These are phyloP conservation scores for Geosmithia morbida DNA, from an alignment of 2,329 filamentous ascomycete species.

Conservation along the genomic window DNA sequence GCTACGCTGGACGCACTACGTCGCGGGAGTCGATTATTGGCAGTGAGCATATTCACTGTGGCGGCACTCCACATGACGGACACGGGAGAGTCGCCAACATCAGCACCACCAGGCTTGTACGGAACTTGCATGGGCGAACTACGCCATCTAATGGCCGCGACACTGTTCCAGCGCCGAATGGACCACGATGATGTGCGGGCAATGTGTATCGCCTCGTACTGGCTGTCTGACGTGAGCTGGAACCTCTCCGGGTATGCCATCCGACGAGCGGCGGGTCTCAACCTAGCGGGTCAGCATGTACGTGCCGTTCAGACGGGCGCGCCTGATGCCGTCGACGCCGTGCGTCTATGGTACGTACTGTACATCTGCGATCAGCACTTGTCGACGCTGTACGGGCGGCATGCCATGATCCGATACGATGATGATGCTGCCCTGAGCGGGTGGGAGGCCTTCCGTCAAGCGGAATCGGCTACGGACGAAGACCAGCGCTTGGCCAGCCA, in stretches of 20 bases:
- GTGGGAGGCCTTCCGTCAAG: slow-evolving; percentile 37
- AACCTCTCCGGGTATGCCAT: slow-evolving; percentile 42
- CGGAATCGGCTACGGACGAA: slow-evolving; percentile 29
- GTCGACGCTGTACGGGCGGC: slow-evolving; percentile 44
- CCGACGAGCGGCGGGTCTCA: slow-evolving; percentile 30
- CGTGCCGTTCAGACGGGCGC: slow-evolving; percentile 19
- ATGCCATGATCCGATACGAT: slow-evolving; percentile 43
- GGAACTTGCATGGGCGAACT: slow-evolving; percentile 39
- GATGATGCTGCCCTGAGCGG: slow-evolving; percentile 42
- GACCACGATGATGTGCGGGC: slow-evolving; percentile 39
- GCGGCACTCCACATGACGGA: slow-evolving; percentile 33
- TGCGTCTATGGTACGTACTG: slow-evolving; percentile 45
- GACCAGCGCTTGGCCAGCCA: slow-evolving; percentile 44
- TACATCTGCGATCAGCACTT: slow-evolving; percentile 49
- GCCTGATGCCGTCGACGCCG: slow-evolving; percentile 32
- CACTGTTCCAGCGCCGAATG: slow-evolving; percentile 18
- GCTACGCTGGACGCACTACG: slow-evolving; percentile 34
- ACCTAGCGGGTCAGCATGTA: slow-evolving; percentile 25
- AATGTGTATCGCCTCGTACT: slow-evolving; percentile 46
- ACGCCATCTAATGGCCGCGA: slow-evolving; percentile 33
- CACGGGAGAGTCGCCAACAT: slow-evolving; percentile 16
- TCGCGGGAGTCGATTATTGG: slow-evolving; percentile 37
- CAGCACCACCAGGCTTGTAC: slow-evolving; percentile 17
- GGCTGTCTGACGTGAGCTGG: slow-evolving; percentile 48
- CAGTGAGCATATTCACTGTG: slow-evolving; percentile 40